Base-by-base conservation (phyloP, 805 yeast species). In the Candida parachauliodes region DNA sequence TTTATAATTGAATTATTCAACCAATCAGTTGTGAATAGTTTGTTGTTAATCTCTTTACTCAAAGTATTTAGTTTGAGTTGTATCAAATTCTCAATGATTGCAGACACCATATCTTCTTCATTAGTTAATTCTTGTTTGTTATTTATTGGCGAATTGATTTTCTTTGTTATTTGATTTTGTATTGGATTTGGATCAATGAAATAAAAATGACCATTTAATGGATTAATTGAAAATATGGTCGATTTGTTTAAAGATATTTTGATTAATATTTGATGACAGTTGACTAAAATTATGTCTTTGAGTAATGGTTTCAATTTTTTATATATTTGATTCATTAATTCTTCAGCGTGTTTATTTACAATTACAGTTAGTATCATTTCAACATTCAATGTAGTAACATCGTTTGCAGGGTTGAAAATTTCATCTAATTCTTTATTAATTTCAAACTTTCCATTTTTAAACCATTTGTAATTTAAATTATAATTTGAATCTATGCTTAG, bases 1-100 rank as follows among this genome's bases (percentile, higher is more conserved):
- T 60, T 66, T 32, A 83, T 68, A 28, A 76, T 69, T 28, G 74
- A 76, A 45, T 76, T 76, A n/a, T 68, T 62, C 5, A 76, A 69
- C 93, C 93, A 85, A 20, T 81, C 85, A 0, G 81, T 74, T 0
- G 86, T 81, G 25, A 68, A 64, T 38, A 86, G 70, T 43, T 80
- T 68, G 7, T 76, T 70, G 9, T 74, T 60, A 20, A 81, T 62
- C 40, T 80, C 83, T 30, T 67, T 62, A 39, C 66, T 64, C 37
- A 70, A 68, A 3, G 72, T 67, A 24, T 75, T 72, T 21, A 77
- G 55, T 32, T 79, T 65, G 33, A 82, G 58, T 26, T 63, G 69
- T 21, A 74, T 55, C 26, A 82, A 49, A 29, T 49, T 47, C 20
- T 50, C 51, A 15, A 60, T 59, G n/a, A 65, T 56, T 41, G 47